Percentiles rank a stretch among this genome's conserved stretches.
Evolutionary conservation across 2,329 filamentous ascomycete species (phyloP).

Genomic region (Pleochaeta shiraiana): DNA sequence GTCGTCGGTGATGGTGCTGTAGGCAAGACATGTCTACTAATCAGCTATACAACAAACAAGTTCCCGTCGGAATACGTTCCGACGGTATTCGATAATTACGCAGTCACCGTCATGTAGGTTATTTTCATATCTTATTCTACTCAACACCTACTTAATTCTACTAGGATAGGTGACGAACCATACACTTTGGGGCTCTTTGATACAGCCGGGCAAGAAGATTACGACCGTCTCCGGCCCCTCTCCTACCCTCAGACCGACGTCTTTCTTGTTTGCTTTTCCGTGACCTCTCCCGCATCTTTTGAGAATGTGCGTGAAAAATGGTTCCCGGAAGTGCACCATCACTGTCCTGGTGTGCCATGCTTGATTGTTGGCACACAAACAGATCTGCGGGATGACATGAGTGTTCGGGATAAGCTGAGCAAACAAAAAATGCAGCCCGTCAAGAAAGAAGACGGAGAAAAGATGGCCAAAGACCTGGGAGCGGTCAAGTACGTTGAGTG

Average conservation of each 20-base stretch:
- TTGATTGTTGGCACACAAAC: constrained; percentile 96
- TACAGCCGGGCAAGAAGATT: constrained; percentile 98
- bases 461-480: constrained; percentile 92
- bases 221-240: constrained; percentile 85
- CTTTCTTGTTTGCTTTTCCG: constrained; percentile 96
- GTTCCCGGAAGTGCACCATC: constrained; percentile 97
- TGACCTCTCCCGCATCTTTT: constrained; percentile 92
- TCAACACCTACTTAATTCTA: background rate
- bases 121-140: background rate
- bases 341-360: constrained; percentile 94
- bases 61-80: constrained; percentile 99
- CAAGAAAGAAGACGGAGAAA: constrained; percentile 76
- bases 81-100: constrained; percentile 99
- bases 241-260: constrained; percentile 98
- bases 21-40: constrained; percentile 96
- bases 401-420: constrained; percentile 71
- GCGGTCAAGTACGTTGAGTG: constrained; percentile 99
- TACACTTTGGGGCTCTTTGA: constrained; percentile 96
- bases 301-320: constrained; percentile 99
- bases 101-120: constrained; percentile 96
- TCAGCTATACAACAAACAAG: constrained; percentile 99
- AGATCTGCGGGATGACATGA: constrained; percentile 75
- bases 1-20: constrained; percentile 99
- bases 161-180: constrained; percentile 95
- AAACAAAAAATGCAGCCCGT: constrained; percentile 97